A percentile compares a stretch with the other conserved stretches of the same genome.
Conservation (phyloP, 106 monocot genomes). For the Platanthera zijinensis region DNA sequence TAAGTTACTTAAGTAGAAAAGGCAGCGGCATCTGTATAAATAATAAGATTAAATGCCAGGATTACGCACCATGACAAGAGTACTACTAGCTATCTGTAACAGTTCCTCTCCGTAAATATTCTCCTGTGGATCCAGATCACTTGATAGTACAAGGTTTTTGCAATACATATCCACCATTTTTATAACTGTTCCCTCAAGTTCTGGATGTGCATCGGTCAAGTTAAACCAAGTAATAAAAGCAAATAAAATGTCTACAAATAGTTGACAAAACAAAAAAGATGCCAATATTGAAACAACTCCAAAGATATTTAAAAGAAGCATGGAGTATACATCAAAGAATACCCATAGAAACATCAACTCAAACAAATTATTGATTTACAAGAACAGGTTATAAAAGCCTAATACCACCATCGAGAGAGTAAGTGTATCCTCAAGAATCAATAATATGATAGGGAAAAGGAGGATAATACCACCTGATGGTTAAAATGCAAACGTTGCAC, state of each 20-base stretch:
- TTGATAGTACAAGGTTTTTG: slow-evolving; percentile 69
- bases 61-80: slow-evolving; percentile 62
- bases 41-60: not conserved
- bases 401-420: not conserved
- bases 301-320: not conserved
- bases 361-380: not conserved
- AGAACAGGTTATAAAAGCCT: not conserved
- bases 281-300: not conserved
- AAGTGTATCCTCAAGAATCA: not conserved
- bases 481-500: not conserved
- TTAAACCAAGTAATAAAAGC: not conserved
- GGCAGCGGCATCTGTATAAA: not conserved
- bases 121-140: slow-evolving; percentile 82
- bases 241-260: not conserved
- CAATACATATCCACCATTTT: slow-evolving; percentile 67
- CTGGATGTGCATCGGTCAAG: slow-evolving; percentile 22
- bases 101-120: slow-evolving; percentile 92
- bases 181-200: slow-evolving; percentile 41
- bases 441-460: not conserved
- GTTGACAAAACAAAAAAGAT: not conserved
- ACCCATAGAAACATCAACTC: not conserved
- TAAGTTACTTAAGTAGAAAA: not conserved
- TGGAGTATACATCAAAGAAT: not conserved
- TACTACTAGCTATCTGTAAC: slow-evolving; percentile 63
- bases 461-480: not conserved